Evolutionary conservation across 1,284 basidiomycete species (phyloP).

Genomic region (Pseudozyma sp.): DNA sequence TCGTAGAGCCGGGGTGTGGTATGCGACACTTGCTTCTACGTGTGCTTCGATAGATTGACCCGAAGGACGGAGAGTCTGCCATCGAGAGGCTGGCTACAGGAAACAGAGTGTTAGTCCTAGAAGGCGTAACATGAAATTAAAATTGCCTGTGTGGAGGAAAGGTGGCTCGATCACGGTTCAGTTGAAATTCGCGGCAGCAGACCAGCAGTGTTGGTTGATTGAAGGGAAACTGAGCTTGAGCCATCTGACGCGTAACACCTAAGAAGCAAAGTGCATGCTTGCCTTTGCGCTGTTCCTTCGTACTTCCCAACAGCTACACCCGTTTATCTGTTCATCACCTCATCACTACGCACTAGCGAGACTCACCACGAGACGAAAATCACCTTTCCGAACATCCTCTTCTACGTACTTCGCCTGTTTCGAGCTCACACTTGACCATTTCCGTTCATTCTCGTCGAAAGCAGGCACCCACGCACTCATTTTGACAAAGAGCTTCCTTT

Average conservation of each 20-base stretch:
- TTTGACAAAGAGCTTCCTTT: too few relatives aligned
- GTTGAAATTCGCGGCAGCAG: conserved; percentile 16
- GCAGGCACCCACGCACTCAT: too few relatives aligned
- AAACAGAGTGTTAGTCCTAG: conserved; percentile 2
- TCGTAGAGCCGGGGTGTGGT: not conserved
- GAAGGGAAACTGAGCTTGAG: conserved; percentile 8
- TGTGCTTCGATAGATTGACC: too few relatives aligned
- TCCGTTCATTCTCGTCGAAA: too few relatives aligned
- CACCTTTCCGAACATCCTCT: too few relatives aligned
- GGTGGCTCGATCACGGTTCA: conserved; percentile 31
- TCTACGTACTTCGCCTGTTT: too few relatives aligned
- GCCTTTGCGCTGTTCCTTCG: not conserved
- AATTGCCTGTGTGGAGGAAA: conserved; percentile 28
- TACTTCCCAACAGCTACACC: conserved; percentile 1
- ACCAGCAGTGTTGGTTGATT: conserved; percentile 16
- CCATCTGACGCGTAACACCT: conserved; percentile 39
- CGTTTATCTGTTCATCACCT: not conserved
- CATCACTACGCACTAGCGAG: too few relatives aligned
- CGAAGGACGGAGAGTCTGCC: too few relatives aligned
- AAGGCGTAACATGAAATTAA: not conserved
- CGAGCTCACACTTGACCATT: too few relatives aligned
- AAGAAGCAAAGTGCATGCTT: not conserved
- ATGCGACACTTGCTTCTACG: not conserved
- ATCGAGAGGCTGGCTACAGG: not conserved
- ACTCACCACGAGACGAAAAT: too few relatives aligned